Evolutionary conservation across 1,284 basidiomycete species (phyloP), one percentile per base, ranked within the genome.

Genomic region (Ganoderma resinaceum): DNA sequence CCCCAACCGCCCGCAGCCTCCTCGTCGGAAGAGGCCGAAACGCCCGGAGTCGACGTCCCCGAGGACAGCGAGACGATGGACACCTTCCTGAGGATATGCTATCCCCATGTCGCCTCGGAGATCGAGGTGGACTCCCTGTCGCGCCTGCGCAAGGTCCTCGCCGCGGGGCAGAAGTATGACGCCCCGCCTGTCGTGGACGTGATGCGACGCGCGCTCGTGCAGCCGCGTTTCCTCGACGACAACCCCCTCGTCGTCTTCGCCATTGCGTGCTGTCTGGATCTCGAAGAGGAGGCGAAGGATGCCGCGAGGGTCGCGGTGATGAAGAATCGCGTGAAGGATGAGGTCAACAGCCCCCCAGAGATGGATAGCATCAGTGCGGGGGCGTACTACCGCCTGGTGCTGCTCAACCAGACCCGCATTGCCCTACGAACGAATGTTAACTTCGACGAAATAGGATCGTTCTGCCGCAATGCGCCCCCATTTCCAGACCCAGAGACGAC

Each of bases 91-190:
- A 68, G 67, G 16, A 42, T 71, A 6, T 66, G 62, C 62, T 75
- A 75, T 59, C 67, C 70, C 11, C 11, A 61, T 11, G 18, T 46
- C 20, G 67, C 68, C 29, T 62, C 66, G 1, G 42, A 46, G 16
- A 20, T 69, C 7, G 40, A 20, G n/a, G 58, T 60, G 14, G 37
- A 12, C 6, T 57, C 58, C 3, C 58, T 73, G 20, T 70, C 60
- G 9, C 73, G 74, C 29, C 62, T 78, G 29, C 69, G 76, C n/a
- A 61, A 62, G 8, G 73, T 81, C 8, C 66, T 81, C 33, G 72
- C 70, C 20, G 78, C 78, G 0, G 80, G 77, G 7, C 59, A 72
- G n/a, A 84, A 84, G 67, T 81, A 83, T 40, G 73, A 73, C 18
- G 40, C 60, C 0, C 26, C 38, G 18, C 38, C 33, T 12, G 60